A percentile compares a stretch with the other conserved stretches of the same genome.
phyloP scores from a whole-genome alignment of 1,284 basidiomycete genomes.

The Sphagnurus paluster region DNA sequence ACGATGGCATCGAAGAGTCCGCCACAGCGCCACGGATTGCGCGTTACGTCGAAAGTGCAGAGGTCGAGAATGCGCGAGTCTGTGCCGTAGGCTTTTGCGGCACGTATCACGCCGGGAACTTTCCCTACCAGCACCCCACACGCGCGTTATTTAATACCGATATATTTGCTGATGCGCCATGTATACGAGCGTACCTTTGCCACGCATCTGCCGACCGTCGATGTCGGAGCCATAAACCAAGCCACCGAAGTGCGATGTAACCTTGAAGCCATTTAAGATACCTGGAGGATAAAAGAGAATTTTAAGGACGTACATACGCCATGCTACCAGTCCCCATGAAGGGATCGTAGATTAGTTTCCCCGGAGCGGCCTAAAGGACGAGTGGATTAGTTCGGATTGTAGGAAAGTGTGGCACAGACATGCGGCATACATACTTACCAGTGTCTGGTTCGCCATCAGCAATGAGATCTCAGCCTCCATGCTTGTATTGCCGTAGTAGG shows the following conservation, averaged over 20 bases:
- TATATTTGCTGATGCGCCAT: no score
- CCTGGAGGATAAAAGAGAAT: neutral
- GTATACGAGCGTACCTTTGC: no score
- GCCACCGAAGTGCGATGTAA: constrained; percentile 86
- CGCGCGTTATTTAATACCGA: neutral
- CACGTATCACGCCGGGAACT: constrained; percentile 72
- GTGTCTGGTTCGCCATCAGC: constrained; percentile 93
- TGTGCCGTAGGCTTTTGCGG: constrained; percentile 87
- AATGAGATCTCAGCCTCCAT: constrained; percentile 98
- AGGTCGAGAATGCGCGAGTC: constrained; percentile 78
- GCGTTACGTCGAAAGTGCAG: constrained; percentile 88
- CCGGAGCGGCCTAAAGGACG: constrained; percentile 68
- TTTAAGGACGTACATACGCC: constrained; percentile 68
- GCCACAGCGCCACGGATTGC: constrained; percentile 86
- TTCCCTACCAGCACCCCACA: constrained; percentile 34
- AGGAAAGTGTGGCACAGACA: neutral
- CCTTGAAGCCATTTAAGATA: constrained; percentile 40
- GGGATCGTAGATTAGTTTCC: constrained; percentile 93
- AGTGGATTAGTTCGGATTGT: constrained; percentile 1
- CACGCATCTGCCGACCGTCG: constrained; percentile 95
- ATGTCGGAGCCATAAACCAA: constrained; percentile 93
- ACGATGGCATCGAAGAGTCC: constrained; percentile 93
- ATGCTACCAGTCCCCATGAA: constrained; percentile 97
- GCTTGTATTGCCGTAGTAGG: constrained; percentile 94
- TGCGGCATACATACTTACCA: constrained; percentile 47